Percentiles rank a stretch among this genome's conserved stretches.
Evolutionary conservation across 2,329 filamentous ascomycete species (phyloP).

Genomic region (Beauveria pseudobassiana): DNA sequence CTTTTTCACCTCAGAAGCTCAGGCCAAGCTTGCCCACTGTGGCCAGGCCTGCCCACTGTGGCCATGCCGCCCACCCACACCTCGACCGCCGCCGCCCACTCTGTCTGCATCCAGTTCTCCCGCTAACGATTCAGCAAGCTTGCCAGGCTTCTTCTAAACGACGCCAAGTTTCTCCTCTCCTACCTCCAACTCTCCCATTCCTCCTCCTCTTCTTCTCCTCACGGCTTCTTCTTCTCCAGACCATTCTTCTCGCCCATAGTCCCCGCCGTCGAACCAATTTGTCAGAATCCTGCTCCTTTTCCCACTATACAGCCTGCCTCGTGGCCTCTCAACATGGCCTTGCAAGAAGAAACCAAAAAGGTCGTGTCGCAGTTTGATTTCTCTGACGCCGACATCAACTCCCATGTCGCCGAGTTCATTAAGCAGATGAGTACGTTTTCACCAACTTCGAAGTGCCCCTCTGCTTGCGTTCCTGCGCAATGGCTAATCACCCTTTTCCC

Average conservation of each 20-base stretch:
- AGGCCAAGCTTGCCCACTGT: not conserved
- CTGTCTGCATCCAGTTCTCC: not conserved
- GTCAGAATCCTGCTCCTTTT: slow-evolving; percentile 48
- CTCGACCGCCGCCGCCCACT: not conserved
- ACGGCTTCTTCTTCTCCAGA: slow-evolving; percentile 20
- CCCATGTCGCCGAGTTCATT: slow-evolving; percentile 78
- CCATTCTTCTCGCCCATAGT: slow-evolving; percentile 27
- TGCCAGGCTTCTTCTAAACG: slow-evolving; percentile 44
- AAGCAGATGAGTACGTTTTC: slow-evolving; percentile 63
- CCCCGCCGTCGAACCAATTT: slow-evolving; percentile 38
- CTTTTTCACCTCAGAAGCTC: not conserved
- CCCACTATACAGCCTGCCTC: slow-evolving; percentile 47
- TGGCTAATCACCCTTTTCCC: slow-evolving; percentile 10
- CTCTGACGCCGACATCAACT: slow-evolving; percentile 67
- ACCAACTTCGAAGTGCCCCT: not conserved
- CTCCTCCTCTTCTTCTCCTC: slow-evolving; percentile 14
- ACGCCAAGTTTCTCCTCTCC: slow-evolving; percentile 31
- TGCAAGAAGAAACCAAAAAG: slow-evolving; percentile 65
- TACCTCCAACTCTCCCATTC: slow-evolving; percentile 14
- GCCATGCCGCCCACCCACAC: not conserved
- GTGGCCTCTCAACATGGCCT: slow-evolving; percentile 50
- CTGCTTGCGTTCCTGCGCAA: not conserved
- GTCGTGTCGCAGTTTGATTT: slow-evolving; percentile 85
- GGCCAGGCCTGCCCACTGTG: not conserved
- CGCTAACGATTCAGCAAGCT: slow-evolving; percentile 28